Evolutionary conservation across 768 basidiomycete genomes (phyloP), one percentile per base, ranked within the genome.

Genomic region (Sarcomyxa edulis): DNA sequence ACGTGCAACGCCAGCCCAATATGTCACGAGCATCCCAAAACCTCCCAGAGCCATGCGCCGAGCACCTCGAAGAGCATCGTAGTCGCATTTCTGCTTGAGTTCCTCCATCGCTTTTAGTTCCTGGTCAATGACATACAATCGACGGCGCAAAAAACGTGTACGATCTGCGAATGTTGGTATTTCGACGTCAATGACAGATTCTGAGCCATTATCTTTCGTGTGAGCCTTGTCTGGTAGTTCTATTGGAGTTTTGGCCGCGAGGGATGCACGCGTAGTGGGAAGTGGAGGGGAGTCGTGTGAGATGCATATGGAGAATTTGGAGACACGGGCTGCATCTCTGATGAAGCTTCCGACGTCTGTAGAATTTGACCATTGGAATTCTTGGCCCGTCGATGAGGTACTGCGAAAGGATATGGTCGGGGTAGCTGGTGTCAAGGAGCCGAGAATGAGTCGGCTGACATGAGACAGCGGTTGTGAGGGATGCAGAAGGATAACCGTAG

Each of bases 391-490:
- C 0, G 53, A 32, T n/a, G 66, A 62, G 1, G 49, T 49, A 48
- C 68, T 70, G 14, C 64, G 62, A 51, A 76, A 77, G 19, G 72
- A 68, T 15, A 78, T 58, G 1, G 56, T 52, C 0, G 61, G 60
- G 0, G 57, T 54, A 5, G 54, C 49, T 8, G 64, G 61, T 5
- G 60, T 44, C 27, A 75, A 49, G 10, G 66, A 64, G 6, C 72
- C 66, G 4, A 66, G 55, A 18, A 84, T 79, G 27, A 83, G 70
- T 9, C 72, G 61, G 34, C 70, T 64, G 32, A 80, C 65, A 50
- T 86, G 81, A 1, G 76, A 78, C 5, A 84, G 69, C 0, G 81
- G 82, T 47, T 84, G 82, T 1, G 76, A 73, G 4, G 81, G 81
- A 43, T 84, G 82, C 0, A 84, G 64, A 5, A 84, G 71, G 43